A percentile compares a stretch with the other conserved stretches of the same genome.
Evolutionary conservation across 2,329 filamentous ascomycete genomes (phyloP).

Genomic region (Rhynchosporium agropyri): DNA sequence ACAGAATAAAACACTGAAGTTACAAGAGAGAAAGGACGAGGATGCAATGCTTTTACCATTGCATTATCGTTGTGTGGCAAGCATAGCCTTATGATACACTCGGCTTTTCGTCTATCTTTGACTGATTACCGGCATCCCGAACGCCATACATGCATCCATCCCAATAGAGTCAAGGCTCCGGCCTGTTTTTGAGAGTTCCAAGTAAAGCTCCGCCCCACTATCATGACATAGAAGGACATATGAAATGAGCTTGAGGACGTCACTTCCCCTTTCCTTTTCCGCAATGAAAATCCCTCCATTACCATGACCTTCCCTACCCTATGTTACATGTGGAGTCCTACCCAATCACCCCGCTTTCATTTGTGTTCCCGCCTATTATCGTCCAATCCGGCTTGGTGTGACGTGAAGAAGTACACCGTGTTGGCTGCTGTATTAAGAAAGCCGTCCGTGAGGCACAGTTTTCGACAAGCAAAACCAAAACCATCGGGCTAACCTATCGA

Average conservation of each 20-base stretch:
- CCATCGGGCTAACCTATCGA: constrained; percentile 14
- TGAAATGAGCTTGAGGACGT: not conserved
- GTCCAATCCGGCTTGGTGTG: too few relatives aligned
- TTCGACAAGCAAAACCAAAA: too few relatives aligned
- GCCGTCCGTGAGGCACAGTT: too few relatives aligned
- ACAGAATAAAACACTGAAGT: too few relatives aligned
- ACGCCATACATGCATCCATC: not conserved
- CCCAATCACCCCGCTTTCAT: not conserved
- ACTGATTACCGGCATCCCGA: not conserved
- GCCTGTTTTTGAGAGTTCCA: too few relatives aligned
- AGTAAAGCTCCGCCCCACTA: too few relatives aligned
- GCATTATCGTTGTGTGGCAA: too few relatives aligned
- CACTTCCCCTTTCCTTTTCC: not conserved
- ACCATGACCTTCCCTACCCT: not conserved
- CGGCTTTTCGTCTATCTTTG: not conserved
- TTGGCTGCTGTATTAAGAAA: not conserved
- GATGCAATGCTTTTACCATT: not conserved
- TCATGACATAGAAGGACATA: not conserved
- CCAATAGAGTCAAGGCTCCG: too few relatives aligned
- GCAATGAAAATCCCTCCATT: not conserved
- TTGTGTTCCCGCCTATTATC: not conserved
- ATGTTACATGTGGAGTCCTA: not conserved
- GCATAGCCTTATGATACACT: constrained; percentile 3
- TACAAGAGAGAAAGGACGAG: not conserved
- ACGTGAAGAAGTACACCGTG: not conserved